Base-by-base conservation (phyloP, 768 basidiomycete species). In the Hericium erinaceus region DNA sequence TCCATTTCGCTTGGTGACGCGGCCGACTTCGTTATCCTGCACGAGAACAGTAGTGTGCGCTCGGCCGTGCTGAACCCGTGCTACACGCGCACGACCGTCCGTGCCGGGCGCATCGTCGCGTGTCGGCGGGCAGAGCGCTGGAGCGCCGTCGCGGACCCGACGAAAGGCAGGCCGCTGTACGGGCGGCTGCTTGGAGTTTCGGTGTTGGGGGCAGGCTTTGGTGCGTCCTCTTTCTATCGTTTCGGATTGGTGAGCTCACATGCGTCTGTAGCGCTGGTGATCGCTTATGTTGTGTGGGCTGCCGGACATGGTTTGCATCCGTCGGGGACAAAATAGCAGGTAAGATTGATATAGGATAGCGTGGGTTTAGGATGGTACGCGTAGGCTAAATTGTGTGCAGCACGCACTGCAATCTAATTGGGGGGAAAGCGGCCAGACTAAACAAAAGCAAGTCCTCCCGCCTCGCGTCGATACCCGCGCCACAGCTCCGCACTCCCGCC, bases 1-100 rank as follows among this genome's bases (percentile, higher is more conserved):
- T 64, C 70, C 46, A 73, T 76, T n/a, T 59, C 57, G 44, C 41
- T 66, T 46, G 78, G 75, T 20, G 75, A 77, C 61, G 70, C 68
- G 20, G 81, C 83, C 8, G 79, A 85, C 67, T 82, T 85, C 54
- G 78, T 85, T 26, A 70, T 85, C 55, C 69, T 85, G 55, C 82
- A 82, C 61, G 77, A 75, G 40, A 73, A 74, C 55, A 63, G 66
- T 37, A 66, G 70, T 22, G 65, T 80, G 54, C 77, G 75, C 60
- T 72, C 74, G 57, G 77, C 75, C 10, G 77, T 79, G 18, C 73
- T 83, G 38, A 74, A 75, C 62, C 82, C 83, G 51, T 63, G 65
- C 52, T 77, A 73, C 56, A 74, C 76, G 59, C 75, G 80, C 48
- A 81, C 78, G 10, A 81, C 80, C 7, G 76, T 83, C 58, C 76